Evolutionary conservation across 495 filamentous ascomycete genomes (phyloP).

Genomic region (Friedmanniomyces simplex): DNA sequence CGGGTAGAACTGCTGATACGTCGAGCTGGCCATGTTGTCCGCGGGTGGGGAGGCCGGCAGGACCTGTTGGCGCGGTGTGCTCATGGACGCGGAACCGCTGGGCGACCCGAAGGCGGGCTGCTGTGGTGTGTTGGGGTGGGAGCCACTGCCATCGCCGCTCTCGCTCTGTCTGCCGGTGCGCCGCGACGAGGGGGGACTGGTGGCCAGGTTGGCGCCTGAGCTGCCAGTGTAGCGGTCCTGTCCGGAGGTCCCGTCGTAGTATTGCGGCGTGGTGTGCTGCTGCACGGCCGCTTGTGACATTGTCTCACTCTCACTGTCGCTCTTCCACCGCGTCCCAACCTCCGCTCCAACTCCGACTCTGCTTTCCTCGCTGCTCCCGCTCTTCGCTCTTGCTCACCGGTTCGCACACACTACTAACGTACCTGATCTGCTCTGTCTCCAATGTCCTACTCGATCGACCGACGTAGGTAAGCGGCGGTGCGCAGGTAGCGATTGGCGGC

Average conservation of each 20-base stretch:
- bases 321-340: not conserved
- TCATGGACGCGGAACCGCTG: slow-evolving; percentile 27
- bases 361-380: not conserved
- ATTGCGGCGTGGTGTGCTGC: slow-evolving; percentile 24
- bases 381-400: not conserved
- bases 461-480: not conserved
- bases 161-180: slow-evolving; percentile 41
- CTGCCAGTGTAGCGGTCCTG: slow-evolving; percentile 38
- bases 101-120: slow-evolving; percentile 29
- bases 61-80: slow-evolving; percentile 32
- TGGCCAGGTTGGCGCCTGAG: slow-evolving; percentile 28
- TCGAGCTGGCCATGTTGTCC: slow-evolving; percentile 29
- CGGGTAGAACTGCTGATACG: slow-evolving; percentile 20
- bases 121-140: slow-evolving; percentile 37
- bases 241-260: slow-evolving; percentile 25
- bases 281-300: slow-evolving; percentile 36
- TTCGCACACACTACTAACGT: not conserved
- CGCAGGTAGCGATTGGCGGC: not conserved
- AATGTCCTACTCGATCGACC: not conserved
- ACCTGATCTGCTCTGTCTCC: not conserved
- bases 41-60: slow-evolving; percentile 34
- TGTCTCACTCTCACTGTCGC: not conserved
- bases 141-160: slow-evolving; percentile 39
- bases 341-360: not conserved
- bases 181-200: slow-evolving; percentile 38